These are phyloP conservation scores for Ceratobasidium sp. DNA, from an alignment of 1,284 basidiomycete species.

Conservation along the genomic window DNA sequence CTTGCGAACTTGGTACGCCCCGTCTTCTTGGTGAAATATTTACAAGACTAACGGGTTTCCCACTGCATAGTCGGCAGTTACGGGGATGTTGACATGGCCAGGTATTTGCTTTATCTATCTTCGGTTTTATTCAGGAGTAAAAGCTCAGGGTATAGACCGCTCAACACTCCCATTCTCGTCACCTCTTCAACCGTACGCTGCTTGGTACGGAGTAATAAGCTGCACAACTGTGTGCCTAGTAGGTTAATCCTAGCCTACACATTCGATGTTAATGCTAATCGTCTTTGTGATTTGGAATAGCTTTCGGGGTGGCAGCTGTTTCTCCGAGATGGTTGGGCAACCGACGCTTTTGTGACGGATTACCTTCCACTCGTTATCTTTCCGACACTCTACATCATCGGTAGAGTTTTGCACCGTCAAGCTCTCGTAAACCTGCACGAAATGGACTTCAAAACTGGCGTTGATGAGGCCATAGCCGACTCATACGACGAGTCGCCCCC, in stretches of 20 bases:
- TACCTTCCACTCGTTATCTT: constrained; percentile 83
- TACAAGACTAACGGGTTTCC: too few relatives aligned
- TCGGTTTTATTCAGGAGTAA: constrained; percentile 82
- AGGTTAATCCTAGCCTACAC: constrained; percentile 57
- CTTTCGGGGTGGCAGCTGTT: constrained; percentile 84
- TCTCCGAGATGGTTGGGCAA: constrained; percentile 73
- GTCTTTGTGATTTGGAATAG: constrained; percentile 57
- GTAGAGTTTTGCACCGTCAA: constrained; percentile 59
- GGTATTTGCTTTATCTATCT: constrained; percentile 55
- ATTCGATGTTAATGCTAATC: neutral
- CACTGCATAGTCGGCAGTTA: constrained; percentile 1
- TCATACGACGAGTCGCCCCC: constrained; percentile 5
- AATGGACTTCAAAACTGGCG: neutral
- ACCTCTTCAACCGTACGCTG: constrained; percentile 75
- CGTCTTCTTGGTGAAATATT: too few relatives aligned
- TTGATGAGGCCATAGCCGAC: neutral
- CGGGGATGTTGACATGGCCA: constrained; percentile 47
- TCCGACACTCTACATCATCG: constrained; percentile 77
- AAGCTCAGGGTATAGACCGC: constrained; percentile 80
- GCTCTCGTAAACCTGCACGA: neutral
- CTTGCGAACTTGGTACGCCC: constrained; percentile 72
- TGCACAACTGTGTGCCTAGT: constrained; percentile 77
- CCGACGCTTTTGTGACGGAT: constrained; percentile 77
- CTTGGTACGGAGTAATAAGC: constrained; percentile 72
- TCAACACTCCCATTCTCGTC: constrained; percentile 75